Base-by-base conservation (phyloP, 2,329 filamentous ascomycete species). In the Tolypocladium inflatum region DNA sequence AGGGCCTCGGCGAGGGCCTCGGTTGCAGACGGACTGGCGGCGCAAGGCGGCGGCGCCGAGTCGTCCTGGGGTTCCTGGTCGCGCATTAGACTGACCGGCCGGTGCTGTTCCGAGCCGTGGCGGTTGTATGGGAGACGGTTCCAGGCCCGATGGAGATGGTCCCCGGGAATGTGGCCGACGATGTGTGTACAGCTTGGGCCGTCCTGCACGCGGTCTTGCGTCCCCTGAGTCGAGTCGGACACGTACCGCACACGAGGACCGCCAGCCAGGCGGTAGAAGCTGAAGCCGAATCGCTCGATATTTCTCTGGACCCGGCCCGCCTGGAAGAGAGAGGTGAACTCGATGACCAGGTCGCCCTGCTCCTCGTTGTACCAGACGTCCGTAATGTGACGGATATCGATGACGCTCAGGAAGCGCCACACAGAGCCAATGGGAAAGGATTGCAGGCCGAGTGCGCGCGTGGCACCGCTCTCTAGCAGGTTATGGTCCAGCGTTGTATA, bases 361-460 rank as follows among this genome's bases (percentile, higher is more conserved):
- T 52, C 48, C 4, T 52, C 30, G 23, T 37, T 35, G 19, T 52
- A 52, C 48, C 30, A 37, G 30, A 58, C 61, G 1, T 39, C 13
- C 1, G 60, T 58, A 1, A 70, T 57, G 4, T 59, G 42, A 1
- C 33, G 9, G 0, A 41, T 13, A 0, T 66, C 66, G 1, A 68
- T 41, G 1, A 21, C n/a, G 13, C 26, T 39, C 1, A 70, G 11
- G 0, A 68, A 56, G 1, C 55, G 41, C 67, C 67, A 70, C 1
- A 71, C 33, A 0, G 60, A 58, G 0, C 10, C 17, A 1, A 26
- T 23, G 0, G 67, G 67, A 4, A 71, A 67, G 1, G 55, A 23
- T 1, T 45, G 13, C 0, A 71, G 19, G 0, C 38, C n/a, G 0
- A 71, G 41, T 0, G 61, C 58, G 0, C 68, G 62, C 0, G 63